Conservation (phyloP, 257 asterid species). For the Phtheirospermum japonicum region DNA sequence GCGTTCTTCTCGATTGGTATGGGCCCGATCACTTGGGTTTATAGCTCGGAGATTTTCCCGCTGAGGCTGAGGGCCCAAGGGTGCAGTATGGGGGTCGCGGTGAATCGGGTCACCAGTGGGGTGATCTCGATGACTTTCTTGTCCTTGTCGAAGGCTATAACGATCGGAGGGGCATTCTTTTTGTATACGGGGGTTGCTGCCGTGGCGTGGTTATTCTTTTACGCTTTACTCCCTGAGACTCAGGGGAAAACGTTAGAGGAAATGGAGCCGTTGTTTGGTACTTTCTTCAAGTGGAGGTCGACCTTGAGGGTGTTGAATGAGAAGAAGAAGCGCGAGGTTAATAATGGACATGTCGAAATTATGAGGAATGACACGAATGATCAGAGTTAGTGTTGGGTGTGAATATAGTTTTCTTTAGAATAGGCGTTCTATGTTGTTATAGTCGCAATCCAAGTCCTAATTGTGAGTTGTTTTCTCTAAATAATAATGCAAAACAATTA, state of each 20-base stretch:
- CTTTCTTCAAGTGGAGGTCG: conserved; percentile 33
- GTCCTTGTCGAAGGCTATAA: conserved; percentile 29
- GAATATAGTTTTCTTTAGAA: no score
- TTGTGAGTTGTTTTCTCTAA: background rate
- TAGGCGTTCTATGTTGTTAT: no score
- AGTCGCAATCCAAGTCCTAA: no score
- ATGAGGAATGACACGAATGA: background rate
- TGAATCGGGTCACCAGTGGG: conserved; percentile 29
- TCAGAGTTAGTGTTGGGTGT: no score
- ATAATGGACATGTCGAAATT: conserved; percentile 6
- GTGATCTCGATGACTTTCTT: conserved; percentile 36
- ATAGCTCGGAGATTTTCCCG: conserved; percentile 36
- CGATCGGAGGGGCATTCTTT: conserved; percentile 37
- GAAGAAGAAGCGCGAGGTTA: background rate
- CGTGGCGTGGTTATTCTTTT: conserved; percentile 30
- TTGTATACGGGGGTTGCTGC: conserved; percentile 28
- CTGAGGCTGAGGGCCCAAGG: conserved; percentile 37
- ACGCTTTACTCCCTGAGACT: conserved; percentile 35
- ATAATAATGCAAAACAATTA: background rate
- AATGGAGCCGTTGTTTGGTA: conserved; percentile 33
- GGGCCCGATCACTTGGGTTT: conserved; percentile 39
- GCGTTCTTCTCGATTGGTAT: conserved; percentile 31
- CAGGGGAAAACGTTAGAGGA: conserved; percentile 38
- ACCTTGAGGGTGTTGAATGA: conserved; percentile 22
- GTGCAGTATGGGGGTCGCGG: conserved; percentile 30